Evolutionary conservation across 441 rosid species (phyloP).

Genomic region (Omphalea diandra): DNA sequence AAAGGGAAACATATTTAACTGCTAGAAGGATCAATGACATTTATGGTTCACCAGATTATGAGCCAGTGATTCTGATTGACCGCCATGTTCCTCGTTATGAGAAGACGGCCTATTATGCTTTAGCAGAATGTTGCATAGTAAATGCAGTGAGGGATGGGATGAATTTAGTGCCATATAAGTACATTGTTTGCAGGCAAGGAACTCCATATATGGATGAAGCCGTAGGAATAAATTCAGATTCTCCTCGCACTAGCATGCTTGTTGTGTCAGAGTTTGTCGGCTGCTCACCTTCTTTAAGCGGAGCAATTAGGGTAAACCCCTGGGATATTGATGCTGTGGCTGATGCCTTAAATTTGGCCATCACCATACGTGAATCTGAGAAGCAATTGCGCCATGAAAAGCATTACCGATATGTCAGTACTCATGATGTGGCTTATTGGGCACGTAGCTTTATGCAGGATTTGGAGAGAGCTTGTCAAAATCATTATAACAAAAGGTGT

Average conservation of each 20-base stretch:
- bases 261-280: constrained; percentile 92
- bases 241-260: constrained; percentile 79
- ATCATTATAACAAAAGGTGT: constrained; percentile 75
- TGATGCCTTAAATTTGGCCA: constrained; percentile 65
- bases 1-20: constrained; percentile 58
- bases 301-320: constrained; percentile 88
- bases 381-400: constrained; percentile 83
- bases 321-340: constrained; percentile 88
- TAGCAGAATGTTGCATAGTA: constrained; percentile 84
- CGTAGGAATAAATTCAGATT: constrained; percentile 39
- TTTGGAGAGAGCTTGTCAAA: constrained; percentile 71
- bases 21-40: constrained; percentile 65
- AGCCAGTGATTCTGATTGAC: constrained; percentile 77
- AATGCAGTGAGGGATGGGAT: no score
- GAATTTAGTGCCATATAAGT: constrained; percentile 78
- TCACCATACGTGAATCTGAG: constrained; percentile 66
- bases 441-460: constrained; percentile 69
- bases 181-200: constrained; percentile 83
- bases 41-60: constrained; percentile 61
- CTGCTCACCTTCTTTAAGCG: constrained; percentile 92
- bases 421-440: constrained; percentile 87
- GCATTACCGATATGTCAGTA: constrained; percentile 72
- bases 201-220: constrained; percentile 55
- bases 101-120: constrained; percentile 78
- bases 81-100: constrained; percentile 74